phyloP scores from a whole-genome alignment of 768 basidiomycete genomes.

The Tulasnella sp. region DNA sequence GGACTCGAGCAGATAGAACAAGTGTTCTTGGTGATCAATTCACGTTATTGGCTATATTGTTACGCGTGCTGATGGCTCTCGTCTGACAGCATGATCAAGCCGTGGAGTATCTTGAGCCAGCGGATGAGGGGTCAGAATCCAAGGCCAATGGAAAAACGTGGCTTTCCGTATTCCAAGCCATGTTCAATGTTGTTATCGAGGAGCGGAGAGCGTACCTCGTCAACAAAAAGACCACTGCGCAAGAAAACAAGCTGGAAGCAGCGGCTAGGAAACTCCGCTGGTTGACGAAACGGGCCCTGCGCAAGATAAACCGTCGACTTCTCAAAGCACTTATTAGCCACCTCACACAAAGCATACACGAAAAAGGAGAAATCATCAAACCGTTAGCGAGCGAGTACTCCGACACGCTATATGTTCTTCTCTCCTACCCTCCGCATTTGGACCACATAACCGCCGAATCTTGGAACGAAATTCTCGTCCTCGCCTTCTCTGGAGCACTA shows the following conservation, averaged over 20 bases:
- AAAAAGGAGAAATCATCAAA: constrained; percentile 46
- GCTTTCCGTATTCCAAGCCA: constrained; percentile 60
- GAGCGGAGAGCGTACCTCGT: constrained; percentile 47
- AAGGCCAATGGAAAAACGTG: constrained; percentile 34
- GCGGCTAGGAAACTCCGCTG: constrained; percentile 61
- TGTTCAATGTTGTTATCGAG: constrained; percentile 56
- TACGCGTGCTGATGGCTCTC: background rate
- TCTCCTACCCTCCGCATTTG: constrained; percentile 65
- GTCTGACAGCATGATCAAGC: constrained; percentile 6
- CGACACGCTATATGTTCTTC: constrained; percentile 61
- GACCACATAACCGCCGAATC: constrained; percentile 55
- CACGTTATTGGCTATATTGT: background rate
- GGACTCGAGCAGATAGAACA: constrained; percentile 12
- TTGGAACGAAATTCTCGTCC: constrained; percentile 63
- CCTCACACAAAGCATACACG: constrained; percentile 50
- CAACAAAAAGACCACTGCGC: constrained; percentile 40
- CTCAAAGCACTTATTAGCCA: constrained; percentile 55
- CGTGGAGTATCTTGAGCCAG: constrained; percentile 4
- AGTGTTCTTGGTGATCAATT: background rate
- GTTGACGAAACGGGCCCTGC: constrained; percentile 58
- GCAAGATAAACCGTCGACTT: constrained; percentile 48
- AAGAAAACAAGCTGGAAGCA: constrained; percentile 54
- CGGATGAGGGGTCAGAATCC: background rate
- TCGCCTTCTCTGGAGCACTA: constrained; percentile 72
- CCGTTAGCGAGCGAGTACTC: constrained; percentile 72